These are phyloP conservation scores for Acacia concinna DNA, from an alignment of 331 rosid species.

Conservation along the genomic window DNA sequence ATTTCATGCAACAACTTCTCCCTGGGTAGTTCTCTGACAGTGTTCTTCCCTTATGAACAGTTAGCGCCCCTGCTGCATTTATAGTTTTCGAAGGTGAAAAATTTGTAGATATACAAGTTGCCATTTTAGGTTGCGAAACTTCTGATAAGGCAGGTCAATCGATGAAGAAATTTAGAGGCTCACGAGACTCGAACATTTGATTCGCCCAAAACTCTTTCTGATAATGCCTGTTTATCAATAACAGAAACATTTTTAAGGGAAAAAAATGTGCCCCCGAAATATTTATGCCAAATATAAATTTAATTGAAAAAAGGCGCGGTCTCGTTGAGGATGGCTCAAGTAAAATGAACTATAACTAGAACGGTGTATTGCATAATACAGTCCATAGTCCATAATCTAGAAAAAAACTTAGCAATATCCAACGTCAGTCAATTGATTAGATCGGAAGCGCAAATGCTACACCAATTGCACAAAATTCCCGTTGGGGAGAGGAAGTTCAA, in stretches of 20 bases:
- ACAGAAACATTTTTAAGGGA: neutral
- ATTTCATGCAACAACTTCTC: conserved; percentile 45
- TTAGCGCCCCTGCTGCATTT: conserved; percentile 56
- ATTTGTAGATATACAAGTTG: conserved; percentile 48
- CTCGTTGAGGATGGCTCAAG: neutral
- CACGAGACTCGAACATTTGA: conserved; percentile 29
- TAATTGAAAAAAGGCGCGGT: neutral
- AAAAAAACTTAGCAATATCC: neutral
- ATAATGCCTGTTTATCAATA: conserved; percentile 45
- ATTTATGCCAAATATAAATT: neutral
- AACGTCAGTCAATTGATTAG: neutral
- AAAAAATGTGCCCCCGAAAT: conserved; percentile 7
- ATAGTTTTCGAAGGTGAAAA: conserved; percentile 58
- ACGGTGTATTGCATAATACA: neutral
- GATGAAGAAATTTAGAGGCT: conserved; percentile 19
- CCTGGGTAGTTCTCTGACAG: conserved; percentile 44
- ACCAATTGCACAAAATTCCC: conserved; percentile 3
- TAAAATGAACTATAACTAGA: conserved; percentile 5
- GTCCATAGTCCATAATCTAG: neutral
- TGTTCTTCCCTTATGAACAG: conserved; percentile 57
- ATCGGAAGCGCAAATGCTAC: conserved; percentile 4
- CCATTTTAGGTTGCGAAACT: conserved; percentile 54
- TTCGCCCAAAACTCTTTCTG: conserved; percentile 37
- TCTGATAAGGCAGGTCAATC: conserved; percentile 14
- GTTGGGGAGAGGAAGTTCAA: neutral